Base-by-base conservation (phyloP, 2,329 filamentous ascomycete genomes). In the Grosmannia serpens region DNA sequence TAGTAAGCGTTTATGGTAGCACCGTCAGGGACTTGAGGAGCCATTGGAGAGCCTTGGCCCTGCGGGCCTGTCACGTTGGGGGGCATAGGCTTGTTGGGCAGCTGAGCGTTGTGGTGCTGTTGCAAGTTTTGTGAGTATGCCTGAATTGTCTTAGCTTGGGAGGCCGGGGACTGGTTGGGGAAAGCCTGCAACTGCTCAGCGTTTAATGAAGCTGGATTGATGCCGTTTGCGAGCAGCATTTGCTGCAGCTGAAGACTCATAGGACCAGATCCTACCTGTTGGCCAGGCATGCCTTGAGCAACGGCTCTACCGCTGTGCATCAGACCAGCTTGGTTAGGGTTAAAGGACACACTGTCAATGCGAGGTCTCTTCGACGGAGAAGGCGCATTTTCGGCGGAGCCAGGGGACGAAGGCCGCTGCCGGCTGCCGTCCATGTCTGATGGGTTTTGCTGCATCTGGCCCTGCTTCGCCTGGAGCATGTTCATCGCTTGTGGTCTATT, bases 341-440 rank as follows among this genome's bases (percentile, higher is more conserved):
- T 89, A 73, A 89, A 90, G 11, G 80, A 79, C 38, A 79, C 82
- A 67, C 86, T 85, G 63, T 91, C 89, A 61, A 96, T 81, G 59
- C 91, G 88, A 59, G 86, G 89, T 67, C 91, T 83, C 76, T 97
- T 97, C 62, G 88, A 92, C 2, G 92, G 92, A 35, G 92, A 97
- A 5, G 91, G 90, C 29, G 89, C 91, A 67, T 94, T 94, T 57
- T 96, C 91, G 58, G 85, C 86, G 44, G 87, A 86, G 55, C 85
- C 84, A 9, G 92, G 92, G 38, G 92, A 96, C 59, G 86, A 85
- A 31, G 90, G 86, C 60, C 91, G 84, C 63, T 86, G 85, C 61
- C 87, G 88, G 72, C 87, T 89, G 71, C 87, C 87, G 66, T 95
- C 90, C 82, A 94, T 90, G 62, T 87, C 85, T 20, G 89, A 92